These are phyloP conservation scores for Wickerhamiella sergipiensis DNA, from an alignment of 805 yeast species.

Conservation along the genomic window DNA sequence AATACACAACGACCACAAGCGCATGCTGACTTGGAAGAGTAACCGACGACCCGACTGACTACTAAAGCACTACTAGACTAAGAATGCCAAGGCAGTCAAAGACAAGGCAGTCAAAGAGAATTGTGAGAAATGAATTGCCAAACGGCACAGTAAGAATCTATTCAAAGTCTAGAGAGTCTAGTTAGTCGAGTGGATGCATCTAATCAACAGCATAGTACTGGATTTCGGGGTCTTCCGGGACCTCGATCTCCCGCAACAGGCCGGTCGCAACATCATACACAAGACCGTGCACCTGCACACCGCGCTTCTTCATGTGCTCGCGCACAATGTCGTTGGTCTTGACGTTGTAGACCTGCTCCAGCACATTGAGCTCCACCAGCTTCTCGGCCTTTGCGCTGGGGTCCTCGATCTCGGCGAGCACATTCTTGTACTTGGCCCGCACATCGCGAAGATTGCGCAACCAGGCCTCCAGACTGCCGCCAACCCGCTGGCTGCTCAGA, in stretches of 20 bases:
- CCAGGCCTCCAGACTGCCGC: constrained; percentile 63
- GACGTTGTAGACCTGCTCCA: constrained; percentile 56
- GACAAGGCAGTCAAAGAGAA: no score
- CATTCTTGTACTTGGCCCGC: constrained; percentile 42
- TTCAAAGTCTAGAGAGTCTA: neutral
- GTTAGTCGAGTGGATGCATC: no score
- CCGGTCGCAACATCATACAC: constrained; percentile 78
- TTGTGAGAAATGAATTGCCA: no score
- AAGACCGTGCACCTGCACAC: constrained; percentile 68
- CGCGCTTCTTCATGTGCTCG: constrained; percentile 45
- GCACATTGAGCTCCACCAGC: constrained; percentile 64
- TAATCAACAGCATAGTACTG: constrained; percentile 11
- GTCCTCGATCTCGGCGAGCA: constrained; percentile 37
- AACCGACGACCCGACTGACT: no score
- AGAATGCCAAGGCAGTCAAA: no score
- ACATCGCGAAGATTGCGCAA: constrained; percentile 51
- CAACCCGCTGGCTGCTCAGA: constrained; percentile 46
- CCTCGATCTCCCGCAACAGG: constrained; percentile 33
- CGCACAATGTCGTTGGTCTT: constrained; percentile 50
- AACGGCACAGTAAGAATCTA: no score
- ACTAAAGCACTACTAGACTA: no score
- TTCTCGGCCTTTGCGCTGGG: constrained; percentile 42
- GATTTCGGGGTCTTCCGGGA: constrained; percentile 24
- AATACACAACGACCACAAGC: neutral
- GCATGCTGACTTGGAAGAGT: neutral